Conservation (phyloP, 495 filamentous ascomycete species). For the Hypomontagnella monticulosa region DNA sequence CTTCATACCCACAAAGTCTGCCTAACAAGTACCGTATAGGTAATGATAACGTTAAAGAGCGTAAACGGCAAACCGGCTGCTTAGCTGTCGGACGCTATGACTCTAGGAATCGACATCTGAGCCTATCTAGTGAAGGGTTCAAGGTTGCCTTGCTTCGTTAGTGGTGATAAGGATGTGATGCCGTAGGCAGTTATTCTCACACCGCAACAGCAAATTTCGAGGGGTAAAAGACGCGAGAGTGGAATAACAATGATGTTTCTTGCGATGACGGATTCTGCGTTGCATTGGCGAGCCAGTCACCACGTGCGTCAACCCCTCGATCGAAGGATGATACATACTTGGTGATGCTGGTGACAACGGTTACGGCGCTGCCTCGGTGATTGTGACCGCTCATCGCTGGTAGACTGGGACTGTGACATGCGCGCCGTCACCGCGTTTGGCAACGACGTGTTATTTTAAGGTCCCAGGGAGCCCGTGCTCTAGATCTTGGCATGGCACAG, state of each 20-base stretch:
- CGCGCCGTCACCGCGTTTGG: constrained; percentile 23
- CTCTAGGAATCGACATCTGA: background rate
- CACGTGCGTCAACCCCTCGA: constrained; percentile 3
- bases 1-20: background rate
- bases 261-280: background rate
- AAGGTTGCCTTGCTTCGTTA: background rate
- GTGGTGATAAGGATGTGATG: background rate
- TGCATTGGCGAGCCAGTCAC: constrained; percentile 11
- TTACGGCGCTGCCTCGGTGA: constrained; percentile 38
- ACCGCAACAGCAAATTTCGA: constrained; percentile 9
- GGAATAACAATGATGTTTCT: constrained; percentile 9
- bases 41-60: too few species aligned
- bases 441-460: constrained; percentile 36
- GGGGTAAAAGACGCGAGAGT: constrained; percentile 6
- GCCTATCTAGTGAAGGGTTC: background rate
- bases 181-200: constrained; percentile 6
- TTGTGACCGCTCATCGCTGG: constrained; percentile 21
- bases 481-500: constrained; percentile 29
- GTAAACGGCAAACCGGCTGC: background rate
- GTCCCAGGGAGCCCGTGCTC: constrained; percentile 24
- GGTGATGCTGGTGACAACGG: constrained; percentile 27
- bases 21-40: too few species aligned
- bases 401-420: constrained; percentile 33
- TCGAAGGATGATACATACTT: constrained; percentile 30
- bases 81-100: background rate